Base-by-base conservation (phyloP, 2,329 filamentous ascomycete genomes). In the Chrysoporthe puriensis region DNA sequence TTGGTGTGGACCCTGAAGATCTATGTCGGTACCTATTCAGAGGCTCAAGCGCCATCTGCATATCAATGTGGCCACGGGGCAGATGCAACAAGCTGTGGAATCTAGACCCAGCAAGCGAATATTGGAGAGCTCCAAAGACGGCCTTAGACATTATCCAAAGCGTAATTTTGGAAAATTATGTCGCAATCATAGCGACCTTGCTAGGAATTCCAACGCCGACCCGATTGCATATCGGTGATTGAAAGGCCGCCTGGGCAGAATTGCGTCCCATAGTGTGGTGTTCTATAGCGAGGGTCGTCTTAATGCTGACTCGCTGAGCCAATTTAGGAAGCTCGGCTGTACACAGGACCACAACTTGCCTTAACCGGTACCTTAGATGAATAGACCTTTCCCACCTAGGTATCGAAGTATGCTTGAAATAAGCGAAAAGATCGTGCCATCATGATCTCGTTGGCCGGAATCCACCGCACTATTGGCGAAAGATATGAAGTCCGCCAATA, bases 1-100 rank as follows among this genome's bases (percentile, higher is more conserved):
- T n/a, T 32, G 36, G 40, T 26, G 61, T 54, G 48, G 61, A 63
- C 61, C 61, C 61, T 63, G 61, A 63, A 63, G 21, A 40, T 63
- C 46, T 32, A 52, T 63, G 46, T 42, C 50, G 18, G 7, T 63
- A 48, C 26, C 26, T 26, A 42, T 43, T 21, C 46, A 44, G 26
- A 21, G 42, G 43, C 44, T 36, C n/a, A 36, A 42, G 18, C 18
- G 32, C 26, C 60, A 62, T 48, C 32, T n/a, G 44, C 43, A 46
- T 48, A 32, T 8, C 44, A 14, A 62, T 26, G 18, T 40, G 34
- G 36, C 60, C 16, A 50, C 60, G 43, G 60, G 43, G 26, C 32
- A 40, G 16, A 62, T 16, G 32, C 34, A 62, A 62, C 50, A 32
- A 3, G 8, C 14, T 5, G 50, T 16, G 8, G 50, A 50, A 5